Percentiles rank a stretch among this genome's conserved stretches.
Conservation (phyloP, 2,329 filamentous ascomycete genomes). For the Rhynchosporium secalis region DNA sequence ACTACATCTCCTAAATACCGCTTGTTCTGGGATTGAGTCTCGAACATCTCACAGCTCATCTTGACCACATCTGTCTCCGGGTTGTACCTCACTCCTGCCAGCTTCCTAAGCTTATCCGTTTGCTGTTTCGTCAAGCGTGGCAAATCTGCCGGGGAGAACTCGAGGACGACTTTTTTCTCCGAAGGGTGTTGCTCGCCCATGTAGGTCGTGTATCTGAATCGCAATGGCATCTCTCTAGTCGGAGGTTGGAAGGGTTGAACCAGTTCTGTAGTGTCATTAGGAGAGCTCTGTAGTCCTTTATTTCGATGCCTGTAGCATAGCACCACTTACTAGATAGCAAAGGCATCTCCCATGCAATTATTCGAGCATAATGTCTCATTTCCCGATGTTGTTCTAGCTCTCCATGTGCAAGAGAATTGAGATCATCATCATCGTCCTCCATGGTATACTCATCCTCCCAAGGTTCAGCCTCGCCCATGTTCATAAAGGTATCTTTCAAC, state of each 20-base stretch:
- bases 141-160: slow-evolving; percentile 78
- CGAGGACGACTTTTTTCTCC: slow-evolving; percentile 88
- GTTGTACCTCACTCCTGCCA: slow-evolving; percentile 84
- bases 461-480: slow-evolving; percentile 37
- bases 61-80: slow-evolving; percentile 77
- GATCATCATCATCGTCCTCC: slow-evolving; percentile 77
- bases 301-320: not conserved
- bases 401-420: slow-evolving; percentile 77
- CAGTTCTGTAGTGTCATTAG: slow-evolving; percentile 58
- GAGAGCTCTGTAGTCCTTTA: not conserved
- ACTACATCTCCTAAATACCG: slow-evolving; percentile 84
- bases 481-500: slow-evolving; percentile 39
- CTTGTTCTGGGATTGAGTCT: slow-evolving; percentile 94
- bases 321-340: slow-evolving; percentile 74
- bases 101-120: slow-evolving; percentile 79
- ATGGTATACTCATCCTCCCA: slow-evolving; percentile 36
- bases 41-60: slow-evolving; percentile 88
- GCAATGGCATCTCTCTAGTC: slow-evolving; percentile 66
- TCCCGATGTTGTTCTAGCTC: slow-evolving; percentile 89
- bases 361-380: slow-evolving; percentile 80
- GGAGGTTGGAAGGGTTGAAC: slow-evolving; percentile 79
- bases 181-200: slow-evolving; percentile 93
- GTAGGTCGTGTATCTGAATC: slow-evolving; percentile 96
- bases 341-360: slow-evolving; percentile 95
- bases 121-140: slow-evolving; percentile 65